phyloP scores from a whole-genome alignment of 1,139 yeast species.

The Taphrina deformans region DNA sequence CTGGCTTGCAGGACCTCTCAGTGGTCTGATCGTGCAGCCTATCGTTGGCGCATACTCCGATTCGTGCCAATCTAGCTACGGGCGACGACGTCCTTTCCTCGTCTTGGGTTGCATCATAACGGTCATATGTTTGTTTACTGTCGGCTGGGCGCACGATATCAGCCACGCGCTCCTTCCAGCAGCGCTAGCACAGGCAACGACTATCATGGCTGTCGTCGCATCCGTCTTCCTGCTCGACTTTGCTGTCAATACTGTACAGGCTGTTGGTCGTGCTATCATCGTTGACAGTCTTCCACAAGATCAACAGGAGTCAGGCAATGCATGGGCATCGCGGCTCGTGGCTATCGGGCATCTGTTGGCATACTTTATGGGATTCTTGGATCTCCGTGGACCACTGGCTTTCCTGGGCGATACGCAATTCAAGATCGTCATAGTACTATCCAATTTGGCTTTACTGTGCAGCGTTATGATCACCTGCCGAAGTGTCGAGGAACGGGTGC shows the following conservation, averaged over 20 bases:
- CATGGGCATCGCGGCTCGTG: conserved; percentile 73
- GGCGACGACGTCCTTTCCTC: conserved; percentile 59
- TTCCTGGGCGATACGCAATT: conserved; percentile 54
- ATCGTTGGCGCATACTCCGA: conserved; percentile 59
- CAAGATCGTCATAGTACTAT: conserved; percentile 52
- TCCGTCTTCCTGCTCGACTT: conserved; percentile 55
- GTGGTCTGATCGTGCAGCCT: conserved; percentile 63
- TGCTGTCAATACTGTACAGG: conserved; percentile 50
- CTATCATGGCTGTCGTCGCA: conserved; percentile 18
- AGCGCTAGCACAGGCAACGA: conserved; percentile 40
- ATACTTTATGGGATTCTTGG: conserved; percentile 52
- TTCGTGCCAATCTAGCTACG: conserved; percentile 50
- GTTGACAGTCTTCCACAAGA: conserved; percentile 43
- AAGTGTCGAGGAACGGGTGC: conserved; percentile 51
- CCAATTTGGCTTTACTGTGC: conserved; percentile 49
- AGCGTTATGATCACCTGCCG: conserved; percentile 50
- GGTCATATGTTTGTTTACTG: conserved; percentile 49
- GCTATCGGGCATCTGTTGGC: conserved; percentile 60
- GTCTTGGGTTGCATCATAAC: conserved; percentile 56
- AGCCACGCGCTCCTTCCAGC: neutral
- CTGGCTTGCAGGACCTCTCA: conserved; percentile 65
- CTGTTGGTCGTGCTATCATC: conserved; percentile 43
- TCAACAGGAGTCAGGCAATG: conserved; percentile 61
- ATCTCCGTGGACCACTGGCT: conserved; percentile 47
- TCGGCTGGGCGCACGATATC: conserved; percentile 54